Evolutionary conservation across 768 basidiomycete species (phyloP).

Genomic region (Pholiota conissans): DNA sequence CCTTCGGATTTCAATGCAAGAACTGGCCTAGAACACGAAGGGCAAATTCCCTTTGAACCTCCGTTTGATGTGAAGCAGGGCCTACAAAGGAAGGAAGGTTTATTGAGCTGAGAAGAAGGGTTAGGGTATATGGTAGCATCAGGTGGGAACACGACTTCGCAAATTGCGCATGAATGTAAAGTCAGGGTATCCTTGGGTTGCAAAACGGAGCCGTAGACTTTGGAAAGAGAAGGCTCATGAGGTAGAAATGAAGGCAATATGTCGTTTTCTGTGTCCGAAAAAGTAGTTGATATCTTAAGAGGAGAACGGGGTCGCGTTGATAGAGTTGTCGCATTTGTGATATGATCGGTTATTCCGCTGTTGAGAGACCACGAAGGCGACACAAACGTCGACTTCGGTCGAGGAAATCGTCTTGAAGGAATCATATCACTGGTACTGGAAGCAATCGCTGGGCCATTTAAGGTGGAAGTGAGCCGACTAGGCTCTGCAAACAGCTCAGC

Average conservation of each 20-base stretch:
- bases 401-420: conserved; percentile 51
- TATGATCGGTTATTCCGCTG: conserved; percentile 57
- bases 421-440: conserved; percentile 1
- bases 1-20: conserved; percentile 77
- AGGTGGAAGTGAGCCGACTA: conserved; percentile 14
- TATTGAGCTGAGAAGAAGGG: conserved; percentile 38
- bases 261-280: conserved; percentile 55
- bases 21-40: conserved; percentile 67
- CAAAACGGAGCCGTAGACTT: conserved; percentile 83
- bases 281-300: conserved; percentile 50
- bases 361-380: conserved; percentile 35
- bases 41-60: conserved; percentile 76
- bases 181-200: conserved; percentile 76
- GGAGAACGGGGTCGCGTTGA: conserved; percentile 53
- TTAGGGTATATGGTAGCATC: conserved; percentile 89
- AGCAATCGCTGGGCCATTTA: neutral
- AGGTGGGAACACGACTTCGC: conserved; percentile 65
- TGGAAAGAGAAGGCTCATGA: conserved; percentile 62
- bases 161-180: conserved; percentile 68
- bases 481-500: too few species aligned
- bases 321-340: conserved; percentile 48
- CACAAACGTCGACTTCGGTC: conserved; percentile 37
- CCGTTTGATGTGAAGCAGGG: conserved; percentile 71
- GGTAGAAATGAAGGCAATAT: conserved; percentile 59
- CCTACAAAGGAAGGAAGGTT: conserved; percentile 69